Conservation (phyloP, 257 asterid species). For the Solanum chmielewskii region DNA sequence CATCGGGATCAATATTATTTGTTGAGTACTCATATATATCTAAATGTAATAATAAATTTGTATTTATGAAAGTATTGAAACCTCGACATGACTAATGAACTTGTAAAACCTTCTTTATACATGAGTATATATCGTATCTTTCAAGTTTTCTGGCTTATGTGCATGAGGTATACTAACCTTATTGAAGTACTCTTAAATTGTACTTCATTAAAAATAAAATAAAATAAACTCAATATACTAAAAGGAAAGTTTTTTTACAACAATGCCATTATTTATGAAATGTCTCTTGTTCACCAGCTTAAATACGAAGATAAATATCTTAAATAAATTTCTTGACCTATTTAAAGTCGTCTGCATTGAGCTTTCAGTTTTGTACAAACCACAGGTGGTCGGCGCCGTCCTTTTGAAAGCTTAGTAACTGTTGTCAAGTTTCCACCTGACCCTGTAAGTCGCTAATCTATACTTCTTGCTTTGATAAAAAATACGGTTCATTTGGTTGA, state of each 20-base stretch:
- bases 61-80: neutral
- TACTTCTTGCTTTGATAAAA: too few species aligned
- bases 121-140: too few species aligned
- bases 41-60: too few species aligned
- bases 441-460: neutral
- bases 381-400: neutral
- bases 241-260: too few species aligned
- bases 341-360: neutral
- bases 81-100: neutral
- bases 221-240: neutral
- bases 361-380: neutral
- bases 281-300: neutral
- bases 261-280: neutral
- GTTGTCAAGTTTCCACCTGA: neutral
- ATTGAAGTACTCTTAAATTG: too few species aligned
- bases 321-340: neutral
- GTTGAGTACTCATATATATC: too few species aligned
- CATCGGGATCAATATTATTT: neutral
- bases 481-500: neutral
- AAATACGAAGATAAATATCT: neutral
- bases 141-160: neutral
- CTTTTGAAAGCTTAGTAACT: neutral
- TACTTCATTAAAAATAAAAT: too few species aligned
- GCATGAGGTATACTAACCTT: neutral
- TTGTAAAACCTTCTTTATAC: neutral